Evolutionary conservation across 306 rosid species (phyloP).

Genomic region (Psophocarpus tetragonolobus): DNA sequence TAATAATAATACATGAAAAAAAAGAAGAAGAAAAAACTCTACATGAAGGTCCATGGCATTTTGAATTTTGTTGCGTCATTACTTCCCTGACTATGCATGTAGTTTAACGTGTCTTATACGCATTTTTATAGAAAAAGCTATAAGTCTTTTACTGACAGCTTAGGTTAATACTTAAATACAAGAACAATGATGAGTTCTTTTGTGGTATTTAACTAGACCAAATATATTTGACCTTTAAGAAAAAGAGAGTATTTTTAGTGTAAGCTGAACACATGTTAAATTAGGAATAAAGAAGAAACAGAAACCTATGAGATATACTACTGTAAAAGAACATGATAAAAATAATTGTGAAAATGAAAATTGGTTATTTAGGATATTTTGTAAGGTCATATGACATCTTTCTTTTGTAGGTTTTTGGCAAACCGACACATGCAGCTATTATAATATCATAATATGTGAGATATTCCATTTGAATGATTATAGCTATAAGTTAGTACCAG

Average conservation of each 20-base stretch:
- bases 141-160: not conserved
- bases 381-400: conserved; percentile 17
- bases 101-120: not conserved
- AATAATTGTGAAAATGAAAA: not conserved
- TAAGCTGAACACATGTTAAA: not conserved
- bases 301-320: not conserved
- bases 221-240: not conserved
- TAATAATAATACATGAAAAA: not conserved
- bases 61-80: not conserved
- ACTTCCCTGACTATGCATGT: not conserved
- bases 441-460: conserved; percentile 5
- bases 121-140: not conserved
- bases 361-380: conserved; percentile 11
- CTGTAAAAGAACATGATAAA: conserved; percentile 18
- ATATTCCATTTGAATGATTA: conserved; percentile 24
- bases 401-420: conserved; percentile 22
- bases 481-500: conserved; percentile 15
- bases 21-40: not conserved
- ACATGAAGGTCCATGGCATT: not conserved
- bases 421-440: conserved; percentile 20
- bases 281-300: not conserved
- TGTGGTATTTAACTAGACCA: not conserved
- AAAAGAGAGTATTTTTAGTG: not conserved
- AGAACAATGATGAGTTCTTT: not conserved
- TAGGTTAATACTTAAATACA: not conserved